Conservation (phyloP, 257 asterid species). For the Oldenlandia corymbosa region DNA sequence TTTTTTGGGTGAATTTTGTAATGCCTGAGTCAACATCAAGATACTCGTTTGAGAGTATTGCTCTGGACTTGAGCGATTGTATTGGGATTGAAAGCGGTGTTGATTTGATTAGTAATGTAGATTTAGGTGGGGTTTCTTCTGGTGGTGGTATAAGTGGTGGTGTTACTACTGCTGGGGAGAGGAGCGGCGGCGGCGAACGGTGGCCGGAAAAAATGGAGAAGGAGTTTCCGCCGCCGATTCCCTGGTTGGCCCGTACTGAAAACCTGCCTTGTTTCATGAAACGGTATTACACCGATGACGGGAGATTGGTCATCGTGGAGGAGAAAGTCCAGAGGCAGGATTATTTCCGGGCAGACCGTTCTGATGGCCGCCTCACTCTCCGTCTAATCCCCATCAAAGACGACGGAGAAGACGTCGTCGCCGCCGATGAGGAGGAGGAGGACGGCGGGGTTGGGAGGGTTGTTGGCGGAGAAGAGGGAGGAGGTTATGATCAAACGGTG, state of each 20-base stretch:
- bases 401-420: conserved; percentile 11
- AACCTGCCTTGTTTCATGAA: conserved; percentile 38
- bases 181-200: no score
- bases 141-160: no score
- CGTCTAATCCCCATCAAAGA: conserved; percentile 41
- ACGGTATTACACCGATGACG: conserved; percentile 44
- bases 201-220: conserved; percentile 6
- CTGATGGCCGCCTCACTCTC: conserved; percentile 55
- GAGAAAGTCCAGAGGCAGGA: conserved; percentile 53
- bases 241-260: conserved; percentile 36
- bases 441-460: no score
- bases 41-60: neutral
- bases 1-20: conserved; percentile 19
- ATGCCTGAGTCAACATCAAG: neutral
- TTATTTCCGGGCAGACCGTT: conserved; percentile 51
- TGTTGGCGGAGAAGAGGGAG: no score
- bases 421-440: neutral
- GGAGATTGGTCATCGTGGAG: conserved; percentile 50
- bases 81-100: conserved; percentile 48
- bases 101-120: conserved; percentile 29
- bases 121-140: no score
- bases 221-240: conserved; percentile 61
- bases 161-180: no score
- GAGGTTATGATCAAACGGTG: no score
- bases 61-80: conserved; percentile 37